Base-by-base conservation (phyloP, 805 yeast species). In the Trichomonascus vanleenenianus region DNA sequence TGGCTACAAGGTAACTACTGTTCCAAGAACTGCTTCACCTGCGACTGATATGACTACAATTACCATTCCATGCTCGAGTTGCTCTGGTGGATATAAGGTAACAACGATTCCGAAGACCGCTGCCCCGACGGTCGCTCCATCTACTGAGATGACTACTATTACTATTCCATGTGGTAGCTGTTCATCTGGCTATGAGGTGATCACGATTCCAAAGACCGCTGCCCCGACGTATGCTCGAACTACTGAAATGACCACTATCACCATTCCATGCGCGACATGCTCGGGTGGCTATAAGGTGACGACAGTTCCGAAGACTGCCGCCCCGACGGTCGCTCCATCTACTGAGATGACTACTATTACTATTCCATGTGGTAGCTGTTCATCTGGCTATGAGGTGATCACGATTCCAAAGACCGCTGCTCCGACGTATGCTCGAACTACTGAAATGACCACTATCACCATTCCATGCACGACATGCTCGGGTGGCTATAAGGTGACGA, bases 401-500 rank as follows among this genome's bases (percentile, higher is more conserved):
- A 33, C 40, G 19, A 22, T 27, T 15, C 36, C 30, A 10, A 25
- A 22, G 27, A 8, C 27, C 4, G 27, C 27, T 5, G 27, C 27
- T 12, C 43, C 20, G n/a, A 32, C 14, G 12, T n/a, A 16, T 5
- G 14, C 42, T 6, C 7, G 20, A 11, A 15, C 22, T n/a, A 11
- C 34, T 19, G 36, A 14, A 8, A 27, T 35, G 36, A 44, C 48
- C 6, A 44, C 47, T 9, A 27, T 44, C 10, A 40, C 44, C 4
- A 20, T 47, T 20, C 41, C 53, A n/a, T 53, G 57, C 42, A 36
- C 50, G 2, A 14, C 39, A 1, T 52, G 55, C 20, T 2, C 30
- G 16, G 30, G 39, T 19, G 16, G 30, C 4, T 15, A 18, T 14
- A 15, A 3, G 10, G 14, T 34, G 19, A 15, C 41, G 3, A 33